phyloP scores from a whole-genome alignment of 2,329 filamentous ascomycete genomes.

The Plectosphaerella plurivora region DNA sequence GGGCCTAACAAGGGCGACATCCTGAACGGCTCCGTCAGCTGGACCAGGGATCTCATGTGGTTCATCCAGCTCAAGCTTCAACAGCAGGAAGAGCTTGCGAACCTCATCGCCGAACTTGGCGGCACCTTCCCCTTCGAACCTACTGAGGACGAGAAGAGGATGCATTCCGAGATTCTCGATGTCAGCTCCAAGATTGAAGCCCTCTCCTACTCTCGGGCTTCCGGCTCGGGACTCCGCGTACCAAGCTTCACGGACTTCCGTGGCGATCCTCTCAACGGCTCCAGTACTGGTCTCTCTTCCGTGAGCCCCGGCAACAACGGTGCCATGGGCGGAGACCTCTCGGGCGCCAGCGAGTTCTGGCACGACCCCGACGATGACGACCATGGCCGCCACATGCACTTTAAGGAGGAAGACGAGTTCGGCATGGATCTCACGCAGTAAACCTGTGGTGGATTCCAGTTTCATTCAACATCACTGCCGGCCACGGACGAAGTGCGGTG shows the following conservation, averaged over 20 bases:
- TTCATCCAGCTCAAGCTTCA: constrained; percentile 84
- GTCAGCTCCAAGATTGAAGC: constrained; percentile 78
- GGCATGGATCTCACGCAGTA: constrained; percentile 67
- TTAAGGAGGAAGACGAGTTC: constrained; percentile 95
- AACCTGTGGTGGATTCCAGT: constrained; percentile 1
- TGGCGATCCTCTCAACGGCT: constrained; percentile 66
- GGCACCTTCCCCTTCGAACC: constrained; percentile 75
- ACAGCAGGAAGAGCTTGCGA: constrained; percentile 81
- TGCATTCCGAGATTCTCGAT: constrained; percentile 89
- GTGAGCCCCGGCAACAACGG: constrained; percentile 48
- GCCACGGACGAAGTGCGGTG: neutral
- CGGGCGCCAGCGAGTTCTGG: constrained; percentile 56
- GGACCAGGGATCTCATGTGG: constrained; percentile 98
- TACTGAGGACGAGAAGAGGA: constrained; percentile 88
- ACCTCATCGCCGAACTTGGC: constrained; percentile 67
- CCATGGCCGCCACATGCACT: constrained; percentile 65
- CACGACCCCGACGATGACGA: constrained; percentile 68
- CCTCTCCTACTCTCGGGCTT: constrained; percentile 81
- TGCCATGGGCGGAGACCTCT: constrained; percentile 34
- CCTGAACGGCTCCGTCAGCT: constrained; percentile 92
- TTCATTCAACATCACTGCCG: neutral
- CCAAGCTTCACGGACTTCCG: constrained; percentile 90
- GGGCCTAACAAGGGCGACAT: constrained; percentile 99
- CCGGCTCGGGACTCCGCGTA: constrained; percentile 82
- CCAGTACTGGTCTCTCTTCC: constrained; percentile 33